phyloP scores from a whole-genome alignment of 176 grass and related monocot genomes.

The Oryza meridionalis region DNA sequence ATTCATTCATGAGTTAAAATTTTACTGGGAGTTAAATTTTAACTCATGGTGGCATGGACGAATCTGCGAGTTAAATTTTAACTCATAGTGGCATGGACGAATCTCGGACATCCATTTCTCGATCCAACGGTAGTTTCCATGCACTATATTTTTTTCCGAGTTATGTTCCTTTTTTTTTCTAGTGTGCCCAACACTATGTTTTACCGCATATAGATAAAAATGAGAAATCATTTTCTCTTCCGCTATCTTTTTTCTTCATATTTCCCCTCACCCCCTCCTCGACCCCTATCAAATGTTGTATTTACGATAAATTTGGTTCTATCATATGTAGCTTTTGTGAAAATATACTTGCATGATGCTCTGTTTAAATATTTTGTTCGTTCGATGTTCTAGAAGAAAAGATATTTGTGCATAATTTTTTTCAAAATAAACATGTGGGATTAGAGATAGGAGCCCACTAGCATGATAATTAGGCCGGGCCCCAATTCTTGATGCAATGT shows the following conservation, averaged over 20 bases:
- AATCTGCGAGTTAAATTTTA: too few species aligned
- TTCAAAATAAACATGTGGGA: constrained; percentile 23
- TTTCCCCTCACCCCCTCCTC: background rate
- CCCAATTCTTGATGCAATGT: background rate
- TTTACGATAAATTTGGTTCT: background rate
- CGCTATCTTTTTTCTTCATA: background rate
- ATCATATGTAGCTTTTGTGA: background rate
- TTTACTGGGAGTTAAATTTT: too few species aligned
- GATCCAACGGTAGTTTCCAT: too few species aligned
- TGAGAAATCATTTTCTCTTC: too few species aligned
- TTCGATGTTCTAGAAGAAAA: background rate
- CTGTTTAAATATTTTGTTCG: background rate
- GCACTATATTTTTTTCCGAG: too few species aligned
- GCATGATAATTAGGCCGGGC: constrained; percentile 17
- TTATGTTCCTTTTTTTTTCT: background rate
- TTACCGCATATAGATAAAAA: background rate
- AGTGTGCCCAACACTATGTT: background rate
- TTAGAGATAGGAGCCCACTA: background rate
- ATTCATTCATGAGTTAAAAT: too few species aligned
- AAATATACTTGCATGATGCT: background rate
- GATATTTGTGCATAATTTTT: background rate
- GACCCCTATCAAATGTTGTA: background rate
- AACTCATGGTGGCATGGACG: too few species aligned
- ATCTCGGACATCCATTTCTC: too few species aligned
- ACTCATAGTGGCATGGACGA: too few species aligned